Percentiles rank a stretch among this genome's conserved stretches.
Conservation (phyloP, 169 alveolate genomes). For the Plasmodium malariae region DNA sequence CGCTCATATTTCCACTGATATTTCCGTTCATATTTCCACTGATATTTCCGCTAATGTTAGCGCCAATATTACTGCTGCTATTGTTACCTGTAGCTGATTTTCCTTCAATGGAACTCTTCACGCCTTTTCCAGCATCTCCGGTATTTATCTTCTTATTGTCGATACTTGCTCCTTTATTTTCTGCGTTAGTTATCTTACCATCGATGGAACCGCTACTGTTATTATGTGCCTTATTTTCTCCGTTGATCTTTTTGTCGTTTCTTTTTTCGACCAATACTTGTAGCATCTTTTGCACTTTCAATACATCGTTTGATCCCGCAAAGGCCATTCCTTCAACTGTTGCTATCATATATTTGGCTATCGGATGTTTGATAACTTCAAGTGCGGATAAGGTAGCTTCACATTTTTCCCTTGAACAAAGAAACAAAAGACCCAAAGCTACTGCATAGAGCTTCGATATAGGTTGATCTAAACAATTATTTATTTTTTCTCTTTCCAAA, state of each 20-base stretch:
- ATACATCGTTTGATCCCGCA: slow-evolving; percentile 99
- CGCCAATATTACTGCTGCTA: not conserved
- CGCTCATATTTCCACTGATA: slow-evolving; percentile 33
- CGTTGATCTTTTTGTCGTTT: slow-evolving; percentile 41
- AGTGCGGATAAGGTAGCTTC: slow-evolving; percentile 94
- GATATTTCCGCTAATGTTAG: not conserved
- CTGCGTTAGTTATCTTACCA: slow-evolving; percentile 21
- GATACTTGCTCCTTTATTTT: not conserved
- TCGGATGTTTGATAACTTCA: slow-evolving; percentile 86
- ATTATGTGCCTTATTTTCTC: slow-evolving; percentile 43
- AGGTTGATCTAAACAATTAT: slow-evolving; percentile 35
- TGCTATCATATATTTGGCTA: slow-evolving; percentile 86
- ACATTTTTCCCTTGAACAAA: slow-evolving; percentile 93
- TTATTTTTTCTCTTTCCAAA: slow-evolving; percentile 86
- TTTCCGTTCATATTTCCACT: slow-evolving; percentile 7
- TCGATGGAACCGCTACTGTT: slow-evolving; percentile 26
- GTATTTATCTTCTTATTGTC: slow-evolving; percentile 13
- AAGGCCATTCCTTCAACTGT: slow-evolving; percentile 96
- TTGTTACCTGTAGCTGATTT: not conserved
- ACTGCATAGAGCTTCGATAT: slow-evolving; percentile 79
- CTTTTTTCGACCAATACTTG: slow-evolving; percentile 91
- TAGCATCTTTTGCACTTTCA: slow-evolving; percentile 95
- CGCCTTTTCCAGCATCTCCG: slow-evolving; percentile 29
- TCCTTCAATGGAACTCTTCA: no score
- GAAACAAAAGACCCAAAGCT: slow-evolving; percentile 93